Evolutionary conservation across 2,329 filamentous ascomycete genomes (phyloP), one percentile per base, ranked within the genome.

Genomic region (Penicillium sp.): DNA sequence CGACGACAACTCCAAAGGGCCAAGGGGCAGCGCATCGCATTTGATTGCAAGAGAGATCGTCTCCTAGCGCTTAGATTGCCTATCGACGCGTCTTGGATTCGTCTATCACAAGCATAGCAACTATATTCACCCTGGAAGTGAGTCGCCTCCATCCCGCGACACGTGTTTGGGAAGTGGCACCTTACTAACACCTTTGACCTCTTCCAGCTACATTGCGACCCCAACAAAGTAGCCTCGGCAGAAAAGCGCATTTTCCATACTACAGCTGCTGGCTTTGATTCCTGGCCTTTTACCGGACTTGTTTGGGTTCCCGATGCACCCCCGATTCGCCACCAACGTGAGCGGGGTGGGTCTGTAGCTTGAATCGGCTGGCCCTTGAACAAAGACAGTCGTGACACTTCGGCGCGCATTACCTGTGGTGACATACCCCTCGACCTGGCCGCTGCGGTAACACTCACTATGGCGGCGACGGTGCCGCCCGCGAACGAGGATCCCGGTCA

Each of bases 381-480:
- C 57, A 57, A 45, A 62, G 52, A 49, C 51, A 24, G 19, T 26
- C 46, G 39, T 35, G 21, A 52, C 35, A 45, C 51, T 49, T 29
- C 51, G 35, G 52, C 60, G 59, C 54, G 49, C 54, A 59, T 19
- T 31, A 39, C 31, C 33, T 43, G 47, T 27, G 50, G 53, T 48
- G 33, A 44, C 35, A 10, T 39, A 59, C 51, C 60, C 52, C 53
- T 68, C 70, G 71, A 69, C 50, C 71, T 75, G 75, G 74, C 73
- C 70, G 70, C 71, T 62, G 68, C 67, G 61, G 68, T 70, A 63
- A 69, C 71, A 57, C 71, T 68, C 63, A 74, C 66, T 56, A 76
- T 78, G 74, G 72, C 72, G 71, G 75, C 75, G 65, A 74, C 68
- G 52, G 67, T 73, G 74, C 72, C 71, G 69, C 70, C 72, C 67